Evolutionary conservation across 192 early-diverging fungal genomes (phyloP), one percentile per base, ranked within the genome.

Genomic region (Phlyctochytrium bullatum): DNA sequence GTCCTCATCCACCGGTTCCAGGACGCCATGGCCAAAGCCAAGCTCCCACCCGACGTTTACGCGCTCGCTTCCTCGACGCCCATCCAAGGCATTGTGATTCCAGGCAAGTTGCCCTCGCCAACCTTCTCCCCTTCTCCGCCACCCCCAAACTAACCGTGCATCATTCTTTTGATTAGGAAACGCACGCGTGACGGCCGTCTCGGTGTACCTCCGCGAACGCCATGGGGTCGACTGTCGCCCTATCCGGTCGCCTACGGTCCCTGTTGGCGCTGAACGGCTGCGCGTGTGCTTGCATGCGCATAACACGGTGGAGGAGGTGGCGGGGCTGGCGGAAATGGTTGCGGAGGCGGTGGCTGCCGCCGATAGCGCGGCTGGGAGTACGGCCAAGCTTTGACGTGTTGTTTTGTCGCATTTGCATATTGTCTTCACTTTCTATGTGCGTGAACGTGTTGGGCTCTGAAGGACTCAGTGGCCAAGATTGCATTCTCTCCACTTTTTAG

Each of bases 271-370:
- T 32, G 92, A 94, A 64, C 82, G 92, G 2, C 79, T 94, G n/a
- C 78, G 92, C 1, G 88, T 94, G n/a, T 94, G 92, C 70, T 59
- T 94, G 17, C 92, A 94, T 76, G 81, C 80, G 12, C 80, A 92
- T 59, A 94, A 94, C 65, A 89, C 90, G 0, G 24, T 62, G 1
- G 76, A 78, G 0, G 82, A 93, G 62, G 80, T 93, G 3, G 60
- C 76, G 31, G 67, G 50, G 34, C 57, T 85, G 3, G 66, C 61
- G n/a, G 51, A 32, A 12, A 76, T 73, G 17, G 56, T 82, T 47
- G 40, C 20, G 40, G 20, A 47, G 20, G 40, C 40, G n/a, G n/a
- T n/a, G n/a, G n/a, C n/a, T n/a, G n/a, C n/a, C n/a, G n/a, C n/a
- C n/a, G n/a, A n/a, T n/a, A n/a, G n/a, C n/a, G n/a, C n/a, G n/a